These are phyloP conservation scores for Phytophthora fragariae DNA, from an alignment of 352 stramenopile species.

Conservation along the genomic window DNA sequence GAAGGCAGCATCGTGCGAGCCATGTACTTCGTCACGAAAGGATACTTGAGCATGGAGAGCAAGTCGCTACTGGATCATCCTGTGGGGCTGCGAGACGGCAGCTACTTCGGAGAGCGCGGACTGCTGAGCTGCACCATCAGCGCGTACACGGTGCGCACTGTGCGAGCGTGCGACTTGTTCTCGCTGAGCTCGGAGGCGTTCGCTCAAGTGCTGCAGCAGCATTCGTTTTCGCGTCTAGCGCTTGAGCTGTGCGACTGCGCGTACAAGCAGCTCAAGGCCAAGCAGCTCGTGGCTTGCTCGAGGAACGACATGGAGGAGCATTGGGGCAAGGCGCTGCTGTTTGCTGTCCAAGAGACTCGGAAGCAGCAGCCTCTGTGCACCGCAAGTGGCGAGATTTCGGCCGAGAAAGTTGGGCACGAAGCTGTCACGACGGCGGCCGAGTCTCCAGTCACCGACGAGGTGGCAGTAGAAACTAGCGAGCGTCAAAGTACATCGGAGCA, in stretches of 20 bases:
- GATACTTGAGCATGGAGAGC: slow-evolving; percentile 52
- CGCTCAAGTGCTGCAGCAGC: slow-evolving; percentile 42
- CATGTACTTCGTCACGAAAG: slow-evolving; percentile 80
- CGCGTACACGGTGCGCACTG: slow-evolving; percentile 42
- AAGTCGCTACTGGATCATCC: slow-evolving; percentile 31
- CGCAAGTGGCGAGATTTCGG: background rate
- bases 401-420: slow-evolving; percentile 5
- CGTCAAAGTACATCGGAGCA: slow-evolving; percentile 12
- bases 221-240: slow-evolving; percentile 28
- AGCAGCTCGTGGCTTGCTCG: slow-evolving; percentile 9
- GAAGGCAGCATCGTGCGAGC: slow-evolving; percentile 64
- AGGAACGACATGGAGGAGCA: slow-evolving; percentile 37
- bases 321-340: slow-evolving; percentile 29
- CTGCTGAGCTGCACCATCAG: slow-evolving; percentile 62
- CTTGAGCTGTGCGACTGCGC: slow-evolving; percentile 29
- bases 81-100: slow-evolving; percentile 38
- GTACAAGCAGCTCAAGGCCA: slow-evolving; percentile 19
- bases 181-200: slow-evolving; percentile 49
- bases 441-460: background rate
- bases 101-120: slow-evolving; percentile 68
- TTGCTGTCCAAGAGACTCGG: slow-evolving; percentile 16
- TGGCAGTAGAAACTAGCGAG: background rate
- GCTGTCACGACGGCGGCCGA: background rate
- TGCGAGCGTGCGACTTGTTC: slow-evolving; percentile 41
- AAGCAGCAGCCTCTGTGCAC: slow-evolving; percentile 20